Base-by-base conservation (phyloP, 1,284 basidiomycete genomes). In the Prillingera fragicola region DNA sequence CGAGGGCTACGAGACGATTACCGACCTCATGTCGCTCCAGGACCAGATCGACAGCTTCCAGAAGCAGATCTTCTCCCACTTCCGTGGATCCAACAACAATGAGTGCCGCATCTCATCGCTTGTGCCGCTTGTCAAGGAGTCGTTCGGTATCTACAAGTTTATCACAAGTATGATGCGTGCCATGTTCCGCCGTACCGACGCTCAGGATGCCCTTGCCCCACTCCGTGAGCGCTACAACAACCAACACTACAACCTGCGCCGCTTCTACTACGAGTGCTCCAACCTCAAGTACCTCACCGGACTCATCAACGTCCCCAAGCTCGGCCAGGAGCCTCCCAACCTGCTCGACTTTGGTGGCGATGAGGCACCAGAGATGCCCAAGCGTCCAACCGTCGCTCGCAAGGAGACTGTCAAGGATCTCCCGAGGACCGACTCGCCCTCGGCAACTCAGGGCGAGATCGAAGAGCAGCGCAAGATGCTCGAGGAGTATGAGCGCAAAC, bases 11-110 rank as follows among this genome's bases (percentile, higher is more conserved):
- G 91, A 96, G 71, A 95, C 90, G 1, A 96, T 96, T 56, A 84
- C 82, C 18, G 91, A 96, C 69, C 80, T 96, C 36, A 96, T 95
- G 91, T 82, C 81, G 21, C 75, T 96, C 35, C 91, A 96, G 76
- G 91, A 96, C 67, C 88, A 94, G 68, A 96, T 96, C 45, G 91
- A 96, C 64, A 87, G 88, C 4, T 96, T 96, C 75, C 90, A 96
- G 65, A 90, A 91, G 71, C 84, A 91, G 75, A 83, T 95, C 48
- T 96, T 95, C 65, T 82, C 88, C 8, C 85, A 90, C 70, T 95
- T 96, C 75, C 79, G 83, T 44, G 81, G 85, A 51, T 88, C 88
- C 15, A 77, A 81, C 38, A 95, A 92, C 68, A 96, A 96, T 56
- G 91, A 96, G 72, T 94, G 91, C 69, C 84, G 89, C 26, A 96